Base-by-base conservation (phyloP, 2,329 filamentous ascomycete species). In the Dothideomycetes sp. region DNA sequence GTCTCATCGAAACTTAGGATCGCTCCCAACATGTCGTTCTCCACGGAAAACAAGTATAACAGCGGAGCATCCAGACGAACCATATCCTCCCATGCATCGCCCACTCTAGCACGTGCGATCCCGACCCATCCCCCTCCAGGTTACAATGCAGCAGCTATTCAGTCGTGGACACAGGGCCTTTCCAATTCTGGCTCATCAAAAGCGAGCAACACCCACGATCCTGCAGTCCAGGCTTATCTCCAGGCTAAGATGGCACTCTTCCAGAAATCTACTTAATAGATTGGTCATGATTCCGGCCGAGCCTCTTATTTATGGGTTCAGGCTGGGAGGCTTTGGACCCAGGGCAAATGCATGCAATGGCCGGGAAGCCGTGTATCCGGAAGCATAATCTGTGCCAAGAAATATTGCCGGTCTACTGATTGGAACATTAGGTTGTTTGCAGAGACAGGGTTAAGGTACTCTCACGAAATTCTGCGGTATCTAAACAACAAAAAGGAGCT, bases 211-310 rank as follows among this genome's bases (percentile, higher is more conserved):
- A 7, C 22, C 12, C 27, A 36, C 15, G 51, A 54, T 38, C 47
- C 54, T 5, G 49, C 50, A 30, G 46, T 59, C 2, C 51, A 58
- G 37, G 56, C 55, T 3, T 60, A 60, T 34, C 43, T 58, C n/a
- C 49, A 53, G 41, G 54, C 54, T 15, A 59, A 60, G 47, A 45
- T 58, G 51, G 52, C 53, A 5, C 48, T 60, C 11, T 58, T 59
- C 37, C 50, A 51, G n/a, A 31, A 27, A 16, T 4, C 32, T 15
- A 36, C 31, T 27, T 40, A 33, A 40, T 19, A 14, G 37, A 34
- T 4, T 31, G 30, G 14, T 18, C 17, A 16, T 3, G 4, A 34
- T 32, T 5, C 17, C 16, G 10, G 15, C 15, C 12, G 9, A 11
- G 3, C 12, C 12, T 27, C 22, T 12, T 27, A 27, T 27, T 27